Conservation (phyloP, 179 eudicot species). For the Drosera spatulata region DNA sequence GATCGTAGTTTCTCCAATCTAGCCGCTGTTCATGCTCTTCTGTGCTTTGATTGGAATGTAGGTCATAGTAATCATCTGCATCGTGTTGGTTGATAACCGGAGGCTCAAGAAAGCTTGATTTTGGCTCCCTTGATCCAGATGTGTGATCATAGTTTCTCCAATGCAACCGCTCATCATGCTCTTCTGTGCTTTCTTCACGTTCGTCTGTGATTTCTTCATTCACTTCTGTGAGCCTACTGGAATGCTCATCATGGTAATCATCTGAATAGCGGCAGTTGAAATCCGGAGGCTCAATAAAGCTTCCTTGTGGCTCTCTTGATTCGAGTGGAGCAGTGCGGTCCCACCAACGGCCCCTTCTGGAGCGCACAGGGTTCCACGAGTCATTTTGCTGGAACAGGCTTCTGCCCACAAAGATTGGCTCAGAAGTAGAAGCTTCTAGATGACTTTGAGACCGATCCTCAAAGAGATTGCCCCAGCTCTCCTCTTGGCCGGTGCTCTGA, state of each 20-base stretch:
- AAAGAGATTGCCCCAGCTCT: conserved; percentile 30
- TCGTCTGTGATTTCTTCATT: too few relatives aligned
- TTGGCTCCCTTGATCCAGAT: neutral
- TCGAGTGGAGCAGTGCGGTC: conserved; percentile 30
- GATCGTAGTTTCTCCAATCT: conserved; percentile 42
- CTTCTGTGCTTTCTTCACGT: too few relatives aligned
- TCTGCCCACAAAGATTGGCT: conserved; percentile 34
- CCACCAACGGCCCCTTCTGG: conserved; percentile 70
- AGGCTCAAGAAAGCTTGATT: conserved; percentile 61
- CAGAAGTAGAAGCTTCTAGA: conserved; percentile 65
- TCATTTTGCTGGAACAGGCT: conserved; percentile 23
- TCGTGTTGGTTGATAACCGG: conserved; percentile 30
- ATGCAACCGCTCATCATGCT: too few relatives aligned
- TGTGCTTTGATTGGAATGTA: conserved; percentile 29
- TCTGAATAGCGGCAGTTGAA: too few relatives aligned
- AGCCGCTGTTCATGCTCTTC: conserved; percentile 36
- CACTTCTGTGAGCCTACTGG: too few relatives aligned
- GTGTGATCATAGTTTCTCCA: too few relatives aligned
- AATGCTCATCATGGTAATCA: too few relatives aligned
- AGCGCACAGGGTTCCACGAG: conserved; percentile 12
- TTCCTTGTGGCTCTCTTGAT: neutral
- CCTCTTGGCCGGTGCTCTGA: conserved; percentile 17
- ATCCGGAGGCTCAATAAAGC: too few relatives aligned
- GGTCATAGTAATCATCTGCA: conserved; percentile 14
- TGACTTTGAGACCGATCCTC: conserved; percentile 31